These are phyloP conservation scores for Postia placenta DNA, from an alignment of 768 basidiomycete species.

Conservation along the genomic window DNA sequence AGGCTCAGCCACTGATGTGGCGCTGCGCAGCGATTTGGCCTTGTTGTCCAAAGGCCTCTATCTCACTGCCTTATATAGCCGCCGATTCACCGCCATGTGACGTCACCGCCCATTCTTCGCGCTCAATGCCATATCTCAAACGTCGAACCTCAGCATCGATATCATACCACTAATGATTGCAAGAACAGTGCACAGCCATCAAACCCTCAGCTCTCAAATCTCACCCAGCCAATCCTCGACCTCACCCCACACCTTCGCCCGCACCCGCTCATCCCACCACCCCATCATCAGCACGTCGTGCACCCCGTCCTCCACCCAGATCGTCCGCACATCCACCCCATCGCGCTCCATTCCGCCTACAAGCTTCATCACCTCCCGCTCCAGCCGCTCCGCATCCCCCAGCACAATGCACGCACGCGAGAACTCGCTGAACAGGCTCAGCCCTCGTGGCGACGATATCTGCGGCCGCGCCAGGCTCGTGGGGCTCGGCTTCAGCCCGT, in stretches of 20 bases:
- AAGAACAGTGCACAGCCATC: too few species aligned
- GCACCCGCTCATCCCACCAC: conserved; percentile 39
- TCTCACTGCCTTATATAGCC: too few species aligned
- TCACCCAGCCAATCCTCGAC: conserved; percentile 29
- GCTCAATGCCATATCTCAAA: too few species aligned
- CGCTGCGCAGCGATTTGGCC: too few species aligned
- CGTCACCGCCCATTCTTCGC: too few species aligned
- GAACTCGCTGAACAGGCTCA: conserved; percentile 40
- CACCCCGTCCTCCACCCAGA: conserved; percentile 24
- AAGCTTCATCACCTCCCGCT: conserved; percentile 39
- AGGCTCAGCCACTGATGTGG: too few species aligned
- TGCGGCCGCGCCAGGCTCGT: conserved; percentile 20
- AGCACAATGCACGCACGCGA: conserved; percentile 39
- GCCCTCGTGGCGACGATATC: conserved; percentile 26
- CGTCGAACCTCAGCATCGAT: too few species aligned
- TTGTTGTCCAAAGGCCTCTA: too few species aligned
- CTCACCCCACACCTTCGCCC: conserved; percentile 32
- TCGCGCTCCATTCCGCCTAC: conserved; percentile 26
- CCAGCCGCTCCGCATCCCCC: conserved; percentile 47
- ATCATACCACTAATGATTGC: too few species aligned
- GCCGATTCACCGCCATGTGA: too few species aligned
- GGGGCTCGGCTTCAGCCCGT: conserved; percentile 17
- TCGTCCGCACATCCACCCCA: conserved; percentile 19
- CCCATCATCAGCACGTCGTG: conserved; percentile 42
- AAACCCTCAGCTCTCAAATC: too few species aligned